Percentiles rank a stretch among this genome's conserved stretches.
These are phyloP conservation scores for Protomyces lactucae-debilis DNA, from an alignment of 1,139 yeast species.

Conservation along the genomic window DNA sequence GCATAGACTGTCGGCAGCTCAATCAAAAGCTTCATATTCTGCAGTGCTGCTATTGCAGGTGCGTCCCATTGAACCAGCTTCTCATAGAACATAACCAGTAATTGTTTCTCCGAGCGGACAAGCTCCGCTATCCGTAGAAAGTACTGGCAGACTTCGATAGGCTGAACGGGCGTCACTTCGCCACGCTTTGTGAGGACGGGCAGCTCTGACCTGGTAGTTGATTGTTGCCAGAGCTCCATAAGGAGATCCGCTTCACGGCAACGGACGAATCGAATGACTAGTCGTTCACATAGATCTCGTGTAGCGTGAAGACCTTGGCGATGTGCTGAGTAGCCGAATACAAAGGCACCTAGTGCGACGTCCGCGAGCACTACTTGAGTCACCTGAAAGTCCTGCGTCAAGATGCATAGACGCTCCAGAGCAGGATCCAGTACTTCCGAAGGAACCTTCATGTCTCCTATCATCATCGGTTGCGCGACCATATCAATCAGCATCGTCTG, in stretches of 20 bases:
- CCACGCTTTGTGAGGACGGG: no score
- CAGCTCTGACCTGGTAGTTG: not conserved
- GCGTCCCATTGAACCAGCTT: not conserved
- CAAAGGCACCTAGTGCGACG: no score
- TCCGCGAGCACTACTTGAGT: no score
- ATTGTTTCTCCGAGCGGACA: not conserved
- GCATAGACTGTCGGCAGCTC: not conserved
- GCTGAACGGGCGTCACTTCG: not conserved
- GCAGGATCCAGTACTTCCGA: no score
- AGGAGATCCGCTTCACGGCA: not conserved
- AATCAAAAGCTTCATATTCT: not conserved
- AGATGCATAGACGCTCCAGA: no score
- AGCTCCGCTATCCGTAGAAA: not conserved
- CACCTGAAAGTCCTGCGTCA: no score
- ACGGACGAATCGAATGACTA: not conserved
- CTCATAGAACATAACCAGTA: not conserved
- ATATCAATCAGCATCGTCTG: no score
- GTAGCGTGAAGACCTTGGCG: not conserved
- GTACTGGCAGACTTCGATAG: not conserved
- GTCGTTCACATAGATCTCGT: not conserved
- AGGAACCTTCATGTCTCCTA: no score
- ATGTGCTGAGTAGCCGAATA: not conserved
- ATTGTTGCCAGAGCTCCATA: not conserved
- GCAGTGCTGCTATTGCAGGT: not conserved
- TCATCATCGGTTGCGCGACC: no score